A percentile compares a stretch with the other conserved stretches of the same genome.
phyloP scores from a whole-genome alignment of 192 early-diverging fungal species.

The Gryganskiella cystojenkinii region DNA sequence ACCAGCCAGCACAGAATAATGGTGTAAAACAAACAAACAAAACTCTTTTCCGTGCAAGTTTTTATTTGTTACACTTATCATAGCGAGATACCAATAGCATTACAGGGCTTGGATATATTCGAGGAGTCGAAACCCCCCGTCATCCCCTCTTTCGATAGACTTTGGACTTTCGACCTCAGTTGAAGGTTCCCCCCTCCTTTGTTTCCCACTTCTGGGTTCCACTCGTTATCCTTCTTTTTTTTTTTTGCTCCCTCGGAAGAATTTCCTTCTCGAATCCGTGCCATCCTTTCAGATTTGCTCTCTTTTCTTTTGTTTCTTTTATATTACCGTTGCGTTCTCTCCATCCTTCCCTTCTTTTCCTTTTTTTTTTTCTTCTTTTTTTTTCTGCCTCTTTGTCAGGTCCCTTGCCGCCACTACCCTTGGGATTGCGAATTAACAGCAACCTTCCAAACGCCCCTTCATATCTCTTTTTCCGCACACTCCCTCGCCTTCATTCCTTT shows the following conservation, averaged over 20 bases:
- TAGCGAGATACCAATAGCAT: too few species aligned
- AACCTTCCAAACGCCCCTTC: not conserved
- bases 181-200: not conserved
- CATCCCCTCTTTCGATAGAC: too few species aligned
- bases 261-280: not conserved
- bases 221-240: not conserved
- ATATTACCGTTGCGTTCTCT: too few species aligned
- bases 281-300: not conserved
- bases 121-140: too few species aligned
- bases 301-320: not conserved
- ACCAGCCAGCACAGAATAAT: too few species aligned
- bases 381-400: not conserved
- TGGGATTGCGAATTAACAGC: too few species aligned
- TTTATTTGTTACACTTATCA: too few species aligned
- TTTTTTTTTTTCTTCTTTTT: not conserved
- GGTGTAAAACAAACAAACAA: too few species aligned
- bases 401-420: too few species aligned
- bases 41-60: too few species aligned
- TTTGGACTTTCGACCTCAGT: too few species aligned
- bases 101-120: too few species aligned
- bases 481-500: constrained; percentile 4
- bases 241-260: constrained; percentile 12
- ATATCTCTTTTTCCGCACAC: not conserved
- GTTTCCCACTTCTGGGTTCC: not conserved
- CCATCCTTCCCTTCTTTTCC: not conserved